Conservation (phyloP, 768 basidiomycete species). For the Russula griseocarnosa region DNA sequence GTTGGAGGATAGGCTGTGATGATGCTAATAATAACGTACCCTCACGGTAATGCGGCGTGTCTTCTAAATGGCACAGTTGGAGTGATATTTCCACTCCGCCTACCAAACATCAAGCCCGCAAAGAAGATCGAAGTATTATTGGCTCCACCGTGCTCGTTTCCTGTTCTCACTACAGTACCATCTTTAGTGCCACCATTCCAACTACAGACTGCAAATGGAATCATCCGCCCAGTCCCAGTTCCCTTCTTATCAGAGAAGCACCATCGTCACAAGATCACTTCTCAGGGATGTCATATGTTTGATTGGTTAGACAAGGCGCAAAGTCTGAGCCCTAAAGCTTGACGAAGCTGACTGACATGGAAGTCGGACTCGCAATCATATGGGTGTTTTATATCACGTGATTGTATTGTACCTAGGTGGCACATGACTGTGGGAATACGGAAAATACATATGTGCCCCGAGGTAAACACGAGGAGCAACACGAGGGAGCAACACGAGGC, state of each 20-base stretch:
- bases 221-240: neutral
- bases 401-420: neutral
- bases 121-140: neutral
- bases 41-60: neutral
- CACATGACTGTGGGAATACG: conserved; percentile 2
- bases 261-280: neutral
- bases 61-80: neutral
- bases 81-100: neutral
- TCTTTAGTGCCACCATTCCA: neutral
- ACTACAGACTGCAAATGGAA: neutral
- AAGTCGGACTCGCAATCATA: neutral
- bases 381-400: neutral
- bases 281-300: neutral
- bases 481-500: too few species aligned
- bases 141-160: neutral
- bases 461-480: neutral
- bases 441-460: neutral
- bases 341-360: neutral
- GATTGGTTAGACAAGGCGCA: neutral
- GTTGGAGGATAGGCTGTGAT: neutral
- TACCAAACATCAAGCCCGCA: neutral
- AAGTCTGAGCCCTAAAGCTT: neutral
- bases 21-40: neutral
- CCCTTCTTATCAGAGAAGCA: neutral
- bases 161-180: neutral